Base-by-base conservation (phyloP, 73 alveolate species). In the Paramecium biaurelia region DNA sequence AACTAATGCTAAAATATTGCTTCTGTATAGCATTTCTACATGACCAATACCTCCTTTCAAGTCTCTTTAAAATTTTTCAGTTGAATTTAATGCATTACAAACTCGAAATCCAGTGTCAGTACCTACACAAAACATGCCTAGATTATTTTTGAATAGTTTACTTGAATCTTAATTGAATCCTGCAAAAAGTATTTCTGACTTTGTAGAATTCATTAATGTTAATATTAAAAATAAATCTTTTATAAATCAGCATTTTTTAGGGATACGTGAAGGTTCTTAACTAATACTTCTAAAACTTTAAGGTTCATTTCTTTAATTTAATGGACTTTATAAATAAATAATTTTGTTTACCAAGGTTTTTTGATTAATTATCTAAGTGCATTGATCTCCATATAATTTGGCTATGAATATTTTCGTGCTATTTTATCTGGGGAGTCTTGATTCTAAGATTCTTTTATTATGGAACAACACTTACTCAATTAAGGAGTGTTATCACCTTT, bases 1-100 rank as follows among this genome's bases (percentile, higher is more conserved):
- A 74, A 98, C 99, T 41, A 98, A 85, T 3, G 99, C 99, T 14
- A 98, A 86, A 49, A 98, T 97, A 93, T 98, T 98, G 26, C 98
- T 93, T 41, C 99, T 93, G 95, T 95, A 93, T 42, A 98, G 92
- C 99, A 98, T 96, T 86, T 97, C 99, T 9, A 97, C 99, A 23
- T 96, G 93, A 34, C 98, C 98, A 56, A 98, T 95, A 35, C 99
- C 99, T 11, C 99, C 99, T 63, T 93, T 96, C 85, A 98, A 42
- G 23, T 79, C 90, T 79, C 90, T 79, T 34, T 79, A 47, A 34
- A 79, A 79, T 21, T 43, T 79, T 34, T 41, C 90, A 42, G 45
- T 30, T 41, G 76, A 79, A 79, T 79, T 79, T 24, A 79, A 24
- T 41, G 70, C 90, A 79, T 79, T 72, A n/a, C 86, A 79, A 18